Conservation (phyloP, 1,284 basidiomycete genomes). For the Meira nashicola region DNA sequence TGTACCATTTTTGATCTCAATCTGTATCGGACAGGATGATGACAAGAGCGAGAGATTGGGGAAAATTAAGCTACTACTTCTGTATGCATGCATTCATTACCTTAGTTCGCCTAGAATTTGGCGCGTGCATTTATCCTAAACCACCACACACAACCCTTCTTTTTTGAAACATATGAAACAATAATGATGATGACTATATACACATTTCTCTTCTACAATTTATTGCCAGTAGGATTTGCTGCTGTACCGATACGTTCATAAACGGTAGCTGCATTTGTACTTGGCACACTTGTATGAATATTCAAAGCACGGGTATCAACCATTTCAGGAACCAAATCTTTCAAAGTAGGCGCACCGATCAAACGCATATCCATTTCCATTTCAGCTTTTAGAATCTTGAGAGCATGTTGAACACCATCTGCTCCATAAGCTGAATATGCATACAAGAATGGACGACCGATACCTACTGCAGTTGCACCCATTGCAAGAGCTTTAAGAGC, state of each 20-base stretch:
- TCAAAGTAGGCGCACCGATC: conserved; percentile 72
- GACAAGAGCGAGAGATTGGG: no score
- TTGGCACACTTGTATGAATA: conserved; percentile 36
- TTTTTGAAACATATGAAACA: no score
- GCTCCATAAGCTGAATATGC: conserved; percentile 20
- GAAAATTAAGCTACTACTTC: no score
- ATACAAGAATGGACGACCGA: conserved; percentile 56
- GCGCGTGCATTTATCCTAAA: no score
- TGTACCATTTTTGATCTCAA: no score
- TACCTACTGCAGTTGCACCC: conserved; percentile 72
- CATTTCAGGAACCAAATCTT: conserved; percentile 77
- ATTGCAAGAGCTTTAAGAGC: conserved; percentile 87
- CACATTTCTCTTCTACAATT: no score
- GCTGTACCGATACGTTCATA: conserved; percentile 40
- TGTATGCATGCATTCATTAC: no score
- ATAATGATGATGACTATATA: no score
- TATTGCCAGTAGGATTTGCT: no score
- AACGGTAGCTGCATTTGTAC: conserved; percentile 30
- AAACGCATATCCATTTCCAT: conserved; percentile 62
- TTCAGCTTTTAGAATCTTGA: conserved; percentile 59
- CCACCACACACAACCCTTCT: no score
- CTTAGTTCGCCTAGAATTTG: no score
- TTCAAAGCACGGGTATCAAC: conserved; percentile 72
- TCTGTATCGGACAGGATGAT: no score
- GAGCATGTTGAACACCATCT: conserved; percentile 15